Evolutionary conservation across 129 eudicot species (phyloP).

Genomic region (Erigeron canadensis): DNA sequence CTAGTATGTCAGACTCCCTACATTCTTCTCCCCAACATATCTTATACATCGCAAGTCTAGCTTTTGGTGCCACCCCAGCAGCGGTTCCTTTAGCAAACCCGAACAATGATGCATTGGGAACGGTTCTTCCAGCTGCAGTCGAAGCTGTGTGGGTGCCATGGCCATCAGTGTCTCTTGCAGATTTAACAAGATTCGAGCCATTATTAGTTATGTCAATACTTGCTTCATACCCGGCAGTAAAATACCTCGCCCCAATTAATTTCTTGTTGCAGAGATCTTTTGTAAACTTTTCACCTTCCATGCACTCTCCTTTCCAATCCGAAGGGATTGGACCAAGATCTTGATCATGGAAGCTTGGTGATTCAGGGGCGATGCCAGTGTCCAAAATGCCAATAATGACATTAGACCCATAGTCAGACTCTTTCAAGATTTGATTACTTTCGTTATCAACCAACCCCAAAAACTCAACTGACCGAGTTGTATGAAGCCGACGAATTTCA

Average conservation of each 20-base stretch:
- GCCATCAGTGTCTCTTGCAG: slow-evolving; percentile 68
- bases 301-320: slow-evolving; percentile 82
- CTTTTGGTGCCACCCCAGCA: slow-evolving; percentile 78
- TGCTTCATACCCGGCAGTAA: slow-evolving; percentile 44
- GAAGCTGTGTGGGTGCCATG: slow-evolving; percentile 95
- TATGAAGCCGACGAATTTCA: slow-evolving; percentile 52
- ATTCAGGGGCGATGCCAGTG: slow-evolving; percentile 87
- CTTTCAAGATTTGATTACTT: slow-evolving; percentile 36
- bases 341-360: slow-evolving; percentile 69
- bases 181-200: slow-evolving; percentile 23
- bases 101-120: slow-evolving; percentile 54
- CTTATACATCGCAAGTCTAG: slow-evolving; percentile 65
- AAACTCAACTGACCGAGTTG: slow-evolving; percentile 67
- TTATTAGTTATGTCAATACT: slow-evolving; percentile 11
- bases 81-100: slow-evolving; percentile 67
- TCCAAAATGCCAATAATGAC: slow-evolving; percentile 75
- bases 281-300: slow-evolving; percentile 53
- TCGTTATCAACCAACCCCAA: slow-evolving; percentile 47
- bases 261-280: slow-evolving; percentile 62
- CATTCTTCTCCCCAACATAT: slow-evolving; percentile 64
- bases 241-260: slow-evolving; percentile 64
- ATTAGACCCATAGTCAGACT: slow-evolving; percentile 71
- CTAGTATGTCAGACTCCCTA: slow-evolving; percentile 58
- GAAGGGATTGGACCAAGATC: slow-evolving; percentile 74
- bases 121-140: slow-evolving; percentile 70